Conservation (phyloP, 2,329 filamentous ascomycete genomes). For the Colletotrichum magnum region DNA sequence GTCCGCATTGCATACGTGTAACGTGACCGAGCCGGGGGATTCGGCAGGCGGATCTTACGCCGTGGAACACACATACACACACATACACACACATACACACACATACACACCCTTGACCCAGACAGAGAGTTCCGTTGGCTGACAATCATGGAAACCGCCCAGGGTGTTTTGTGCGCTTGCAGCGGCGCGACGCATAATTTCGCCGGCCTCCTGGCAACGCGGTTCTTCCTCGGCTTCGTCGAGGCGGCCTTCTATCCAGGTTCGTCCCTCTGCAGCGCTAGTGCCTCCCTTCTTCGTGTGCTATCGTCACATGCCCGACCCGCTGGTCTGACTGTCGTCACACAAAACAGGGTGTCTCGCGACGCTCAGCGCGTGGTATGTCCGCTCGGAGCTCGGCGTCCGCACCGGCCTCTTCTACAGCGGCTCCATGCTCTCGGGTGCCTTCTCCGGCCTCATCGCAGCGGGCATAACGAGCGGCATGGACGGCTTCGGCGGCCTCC, state of each 20-base stretch:
- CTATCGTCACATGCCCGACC: not conserved
- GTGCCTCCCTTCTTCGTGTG: too few relatives aligned
- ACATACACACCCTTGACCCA: not conserved
- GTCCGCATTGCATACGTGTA: conserved; percentile 22
- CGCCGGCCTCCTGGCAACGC: conserved; percentile 29
- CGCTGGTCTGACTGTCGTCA: not conserved
- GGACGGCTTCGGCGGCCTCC: conserved; percentile 31
- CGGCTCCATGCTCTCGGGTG: conserved; percentile 43
- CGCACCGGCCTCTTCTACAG: conserved; percentile 38
- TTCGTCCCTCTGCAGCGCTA: conserved; percentile 44
- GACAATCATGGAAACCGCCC: not conserved
- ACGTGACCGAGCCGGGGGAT: conserved; percentile 1
- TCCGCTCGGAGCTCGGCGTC: conserved; percentile 33
- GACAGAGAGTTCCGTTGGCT: not conserved
- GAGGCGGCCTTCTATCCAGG: conserved; percentile 44
- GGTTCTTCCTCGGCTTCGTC: conserved; percentile 38
- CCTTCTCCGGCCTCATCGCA: conserved; percentile 44
- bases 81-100: too few relatives aligned
- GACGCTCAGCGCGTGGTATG: conserved; percentile 37
- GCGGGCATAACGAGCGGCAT: conserved; percentile 41
- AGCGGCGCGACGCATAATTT: conserved; percentile 33
- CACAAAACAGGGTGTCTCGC: conserved; percentile 25
- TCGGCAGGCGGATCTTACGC: not conserved
- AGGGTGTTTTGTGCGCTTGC: conserved; percentile 39
- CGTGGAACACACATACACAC: not conserved